Base-by-base conservation (phyloP, 2,329 filamentous ascomycete species). In the Cytospora piceae region DNA sequence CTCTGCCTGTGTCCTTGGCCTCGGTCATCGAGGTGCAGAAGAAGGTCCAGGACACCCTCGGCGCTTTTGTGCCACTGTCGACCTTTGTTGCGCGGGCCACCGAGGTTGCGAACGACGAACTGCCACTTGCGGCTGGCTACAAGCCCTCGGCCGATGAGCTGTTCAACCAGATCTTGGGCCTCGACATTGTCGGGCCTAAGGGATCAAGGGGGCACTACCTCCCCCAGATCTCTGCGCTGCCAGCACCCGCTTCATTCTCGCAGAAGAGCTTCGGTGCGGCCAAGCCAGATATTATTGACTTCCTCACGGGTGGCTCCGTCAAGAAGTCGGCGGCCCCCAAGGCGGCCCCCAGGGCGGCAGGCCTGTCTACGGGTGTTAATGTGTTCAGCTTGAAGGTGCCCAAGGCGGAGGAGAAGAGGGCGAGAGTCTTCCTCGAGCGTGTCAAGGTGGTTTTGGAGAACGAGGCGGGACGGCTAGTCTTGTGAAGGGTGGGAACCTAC, bases 21-120 rank as follows among this genome's bases (percentile, higher is more conserved):
- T 89, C 90, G 67, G 93, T 96, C 20, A 81, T 93, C 62, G 88
- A 92, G 71, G 88, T 91, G 39, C 94, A 97, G 82, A 87, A 89
- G 78, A 89, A 90, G 74, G 87, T 98, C 70, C 85, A 94, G 73
- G 82, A 89, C 63, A 89, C 87, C 5, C 84, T 97, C 31, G 93
- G 92, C 67, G 87, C 94, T 65, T 90, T 88, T 74, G 81, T 97
- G 57, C 93, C 94, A 17, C 81, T 98, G 6, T 92, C 91, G 2
- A 93, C 91, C 15, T 97, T 98, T 80, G 87, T 99, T 75, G 85
- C 88, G 63, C 90, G 93, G 62, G 95, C 95, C 51, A 86, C 91
- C 51, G 90, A 95, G 73, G 80, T 96, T 31, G 95, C 95, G 67
- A 98, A 98, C 78, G 90, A 95, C 69, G 87, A 91, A 55, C 85